Percentiles rank a stretch among this genome's conserved stretches.
Evolutionary conservation across 2,329 filamentous ascomycete genomes (phyloP).

Genomic region (Cladosporium cucumerinum): DNA sequence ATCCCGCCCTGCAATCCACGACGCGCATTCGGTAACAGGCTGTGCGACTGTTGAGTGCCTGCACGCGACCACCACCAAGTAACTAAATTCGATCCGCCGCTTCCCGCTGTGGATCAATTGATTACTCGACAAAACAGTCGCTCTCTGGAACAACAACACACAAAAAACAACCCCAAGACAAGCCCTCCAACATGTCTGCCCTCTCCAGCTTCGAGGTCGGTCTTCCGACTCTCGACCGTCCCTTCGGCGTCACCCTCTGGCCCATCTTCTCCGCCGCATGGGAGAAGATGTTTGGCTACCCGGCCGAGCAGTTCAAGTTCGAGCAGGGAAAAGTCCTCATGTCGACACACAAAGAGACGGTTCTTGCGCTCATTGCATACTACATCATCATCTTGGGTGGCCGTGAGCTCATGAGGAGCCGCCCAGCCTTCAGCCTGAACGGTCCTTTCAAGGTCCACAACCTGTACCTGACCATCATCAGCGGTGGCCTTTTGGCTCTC

Average conservation of each 20-base stretch:
- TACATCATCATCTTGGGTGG: constrained; percentile 92
- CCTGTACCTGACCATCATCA: constrained; percentile 86
- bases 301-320: constrained; percentile 83
- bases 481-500: constrained; percentile 72
- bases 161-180: not conserved
- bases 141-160: not conserved
- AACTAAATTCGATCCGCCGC: constrained; percentile 6
- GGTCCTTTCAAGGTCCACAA: constrained; percentile 93
- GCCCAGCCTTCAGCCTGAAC: constrained; percentile 82
- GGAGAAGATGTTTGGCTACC: constrained; percentile 72
- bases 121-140: not conserved
- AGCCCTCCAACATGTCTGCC: constrained; percentile 44
- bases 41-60: constrained; percentile 13
- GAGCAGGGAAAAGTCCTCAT: constrained; percentile 77
- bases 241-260: constrained; percentile 90
- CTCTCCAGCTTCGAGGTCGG: constrained; percentile 53
- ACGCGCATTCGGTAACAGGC: constrained; percentile 11
- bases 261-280: constrained; percentile 89
- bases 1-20: not conserved
- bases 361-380: constrained; percentile 79
- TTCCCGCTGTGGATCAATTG: constrained; percentile 8
- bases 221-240: constrained; percentile 79
- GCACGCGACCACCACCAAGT: constrained; percentile 9
- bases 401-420: constrained; percentile 84
- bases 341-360: constrained; percentile 82